Base-by-base conservation (phyloP, 2,329 filamentous ascomycete species). In the Talaromyces sp. region DNA sequence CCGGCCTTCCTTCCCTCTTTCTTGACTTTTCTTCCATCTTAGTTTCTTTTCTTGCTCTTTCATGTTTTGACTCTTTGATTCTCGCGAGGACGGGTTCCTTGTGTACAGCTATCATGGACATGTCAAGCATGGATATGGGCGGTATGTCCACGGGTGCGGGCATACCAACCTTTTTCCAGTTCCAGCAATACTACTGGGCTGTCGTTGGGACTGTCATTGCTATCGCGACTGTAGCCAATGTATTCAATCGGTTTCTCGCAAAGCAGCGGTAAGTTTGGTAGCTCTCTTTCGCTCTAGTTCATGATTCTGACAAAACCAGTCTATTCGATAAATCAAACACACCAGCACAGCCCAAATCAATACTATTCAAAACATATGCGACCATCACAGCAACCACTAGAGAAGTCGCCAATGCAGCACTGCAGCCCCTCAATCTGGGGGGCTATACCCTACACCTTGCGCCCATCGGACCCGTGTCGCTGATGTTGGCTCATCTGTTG, bases 151-250 rank as follows among this genome's bases (percentile, higher is more conserved):
- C 78, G 71, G 78, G 76, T 13, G 68, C 70, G 63, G 79, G 78
- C 56, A 72, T 82, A 35, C 82, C 82, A 8, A 74, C 74, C 41
- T 77, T 82, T 41, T 78, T 78, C 63, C 75, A 79, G 33, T 76
- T 85, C 62, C 83, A 84, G 68, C 77, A 80, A 58, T 81, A 82
- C 70, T 86, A 85, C 72, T 85, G 83, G 80, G 80, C 78, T 0
- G 79, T 83, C 2, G 78, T 85, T 14, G 77, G 76, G 6, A 73
- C 76, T 58, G 72, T 73, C 48, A 74, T 79, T 63, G 77, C 68
- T 10, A 70, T 73, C 52, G 76, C 74, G 16, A 72, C 74, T 1
- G 62, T 75, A 0, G 71, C 77, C 41, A 81, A 83, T 65, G 67
- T 74, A 1, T 77, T 82, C 68, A 84, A 85, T 69, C 75, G 79